Evolutionary conservation across 208 protist species (phyloP), one percentile per base, ranked within the genome.

Genomic region (Tritrichomonas musculus): DNA sequence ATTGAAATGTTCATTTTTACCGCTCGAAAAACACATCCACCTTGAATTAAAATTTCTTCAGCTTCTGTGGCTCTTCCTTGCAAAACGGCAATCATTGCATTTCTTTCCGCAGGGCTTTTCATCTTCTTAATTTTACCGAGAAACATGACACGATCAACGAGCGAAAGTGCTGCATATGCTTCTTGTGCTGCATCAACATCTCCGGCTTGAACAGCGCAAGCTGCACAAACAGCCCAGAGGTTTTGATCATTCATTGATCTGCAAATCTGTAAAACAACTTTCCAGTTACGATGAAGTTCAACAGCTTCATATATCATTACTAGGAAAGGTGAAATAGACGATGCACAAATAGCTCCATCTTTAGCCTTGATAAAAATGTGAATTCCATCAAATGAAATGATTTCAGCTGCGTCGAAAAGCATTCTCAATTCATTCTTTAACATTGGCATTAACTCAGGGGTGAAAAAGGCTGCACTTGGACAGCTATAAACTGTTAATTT

Each of bases 21-120:
- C 14, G 93, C 93, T 49, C 93, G 20, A 50, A 92, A 94, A 11
- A 94, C 36, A 30, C 82, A 69, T 30, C 92, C 72, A 3, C 77
- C 50, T 30, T 92, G 55, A 25, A 94, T 55, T 3, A 94, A 41
- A 30, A 94, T 94, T 41, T 92, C 80, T 22, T 94, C 93, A 27
- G 93, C 93, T 92, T 94, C 93, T n/a, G 60, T 92, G 0, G 39
- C 80, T 17, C 93, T 9, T 53, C 69, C 92, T 27, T 92, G 93
- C 39, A 94, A 92, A 14, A 94, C 80, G 4, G 93, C 93, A 47
- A 94, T 82, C 77, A 92, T 92, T 9, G 93, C 57, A 25, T 94
- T 92, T 64, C 93, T 60, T 55, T 33, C 47, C 1, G 93, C 93
- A 36, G 82, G 82, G 2, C 33, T 47, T 27, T 82, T 39, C 93